These are phyloP conservation scores for Nitzschia sp. DNA, from an alignment of 108 stramenopile genomes.

Conservation along the genomic window DNA sequence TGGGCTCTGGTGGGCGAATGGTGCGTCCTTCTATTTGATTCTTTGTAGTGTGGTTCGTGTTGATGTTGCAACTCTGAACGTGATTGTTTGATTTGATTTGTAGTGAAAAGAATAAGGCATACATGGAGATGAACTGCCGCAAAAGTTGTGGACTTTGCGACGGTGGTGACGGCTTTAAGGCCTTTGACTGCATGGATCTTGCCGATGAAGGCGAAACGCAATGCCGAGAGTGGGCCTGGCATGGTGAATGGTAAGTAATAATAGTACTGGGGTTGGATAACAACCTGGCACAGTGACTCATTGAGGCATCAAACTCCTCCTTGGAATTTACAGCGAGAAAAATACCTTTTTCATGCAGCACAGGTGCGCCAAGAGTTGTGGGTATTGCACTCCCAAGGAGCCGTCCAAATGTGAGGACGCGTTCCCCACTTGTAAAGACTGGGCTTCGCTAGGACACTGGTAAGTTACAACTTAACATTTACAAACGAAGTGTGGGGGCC, in stretches of 20 bases:
- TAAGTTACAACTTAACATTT: constrained; percentile 17
- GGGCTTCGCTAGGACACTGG: constrained; percentile 19
- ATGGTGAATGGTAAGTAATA: constrained; percentile 40
- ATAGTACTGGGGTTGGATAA: too few relatives aligned
- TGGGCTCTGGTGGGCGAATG: constrained; percentile 1
- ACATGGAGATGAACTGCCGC: constrained; percentile 1
- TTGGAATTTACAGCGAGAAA: constrained; percentile 18
- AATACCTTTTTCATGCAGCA: constrained; percentile 26
- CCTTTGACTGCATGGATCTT: not conserved
- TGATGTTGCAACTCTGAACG: too few relatives aligned
- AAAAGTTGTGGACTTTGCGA: constrained; percentile 12
- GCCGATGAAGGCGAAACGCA: constrained; percentile 10
- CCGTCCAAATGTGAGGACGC: constrained; percentile 8
- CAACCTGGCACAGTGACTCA: not conserved
- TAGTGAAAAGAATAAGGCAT: constrained; percentile 7
- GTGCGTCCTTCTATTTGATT: not conserved
- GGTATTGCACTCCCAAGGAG: not conserved
- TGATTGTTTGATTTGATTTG: too few relatives aligned
- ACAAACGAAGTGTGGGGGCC: too few relatives aligned
- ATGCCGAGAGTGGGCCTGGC: constrained; percentile 33
- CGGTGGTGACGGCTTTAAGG: not conserved
- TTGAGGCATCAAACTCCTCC: too few relatives aligned
- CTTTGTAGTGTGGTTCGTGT: not conserved
- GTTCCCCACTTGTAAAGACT: constrained; percentile 9
- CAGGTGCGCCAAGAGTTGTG: constrained; percentile 23